A percentile compares a stretch with the other conserved stretches of the same genome.
These are phyloP conservation scores for Basidioascus undulatus DNA, from an alignment of 768 basidiomycete genomes.

Conservation along the genomic window DNA sequence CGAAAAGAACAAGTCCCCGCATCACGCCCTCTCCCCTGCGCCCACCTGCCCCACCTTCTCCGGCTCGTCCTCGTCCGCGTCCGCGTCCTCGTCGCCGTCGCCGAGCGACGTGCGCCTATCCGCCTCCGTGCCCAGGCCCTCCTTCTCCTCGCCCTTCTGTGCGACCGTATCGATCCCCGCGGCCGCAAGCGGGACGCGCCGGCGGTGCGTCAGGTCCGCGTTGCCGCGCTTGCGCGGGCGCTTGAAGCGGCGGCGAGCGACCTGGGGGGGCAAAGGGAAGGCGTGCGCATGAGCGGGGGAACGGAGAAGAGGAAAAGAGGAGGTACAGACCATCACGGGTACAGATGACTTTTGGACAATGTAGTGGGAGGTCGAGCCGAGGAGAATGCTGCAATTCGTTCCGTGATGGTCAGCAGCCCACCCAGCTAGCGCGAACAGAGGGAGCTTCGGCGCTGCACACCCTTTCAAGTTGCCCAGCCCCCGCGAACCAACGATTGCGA, in stretches of 20 bases:
- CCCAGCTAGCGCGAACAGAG: neutral
- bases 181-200: slow-evolving; percentile 61
- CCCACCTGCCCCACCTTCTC: too few relatives aligned
- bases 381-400: slow-evolving; percentile 37
- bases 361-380: slow-evolving; percentile 88
- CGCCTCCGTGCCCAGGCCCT: too few relatives aligned
- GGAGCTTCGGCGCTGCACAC: too few relatives aligned
- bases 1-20: too few relatives aligned
- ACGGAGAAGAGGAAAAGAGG: neutral
- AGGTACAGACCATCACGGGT: slow-evolving; percentile 65
- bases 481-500: slow-evolving; percentile 89
- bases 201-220: slow-evolving; percentile 37
- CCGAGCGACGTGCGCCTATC: too few relatives aligned
- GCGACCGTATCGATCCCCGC: slow-evolving; percentile 75
- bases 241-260: slow-evolving; percentile 72
- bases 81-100: too few relatives aligned
- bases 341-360: slow-evolving; percentile 58
- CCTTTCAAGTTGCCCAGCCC: slow-evolving; percentile 70
- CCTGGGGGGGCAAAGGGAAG: too few relatives aligned
- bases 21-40: too few relatives aligned
- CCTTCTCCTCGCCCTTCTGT: slow-evolving; percentile 51
- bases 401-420: slow-evolving; percentile 1
- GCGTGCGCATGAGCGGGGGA: neutral
- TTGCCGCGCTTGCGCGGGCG: slow-evolving; percentile 45
- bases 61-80: slow-evolving; percentile 7